These are phyloP conservation scores for Irineochytrium annulatum DNA, from an alignment of 192 early-diverging fungal species.

Conservation along the genomic window DNA sequence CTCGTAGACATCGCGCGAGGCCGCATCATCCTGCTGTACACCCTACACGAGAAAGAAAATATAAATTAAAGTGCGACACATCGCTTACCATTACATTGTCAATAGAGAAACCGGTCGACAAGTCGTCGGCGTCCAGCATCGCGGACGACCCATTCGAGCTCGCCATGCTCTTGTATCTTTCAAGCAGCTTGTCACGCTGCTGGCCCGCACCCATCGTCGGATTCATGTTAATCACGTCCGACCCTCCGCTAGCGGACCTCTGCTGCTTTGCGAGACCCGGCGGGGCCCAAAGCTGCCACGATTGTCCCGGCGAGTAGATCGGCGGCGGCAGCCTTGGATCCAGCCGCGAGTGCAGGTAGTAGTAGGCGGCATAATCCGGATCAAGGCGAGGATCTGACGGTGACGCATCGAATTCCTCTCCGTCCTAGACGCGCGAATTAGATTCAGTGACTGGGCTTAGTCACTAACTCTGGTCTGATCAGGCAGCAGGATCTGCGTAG, in stretches of 20 bases:
- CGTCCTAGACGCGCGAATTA: not conserved
- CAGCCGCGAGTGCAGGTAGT: constrained; percentile 49
- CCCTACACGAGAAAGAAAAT: too few species aligned
- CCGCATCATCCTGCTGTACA: too few species aligned
- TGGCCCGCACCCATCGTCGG: too few species aligned
- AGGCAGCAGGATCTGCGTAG: constrained; percentile 58
- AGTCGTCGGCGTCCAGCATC: not conserved
- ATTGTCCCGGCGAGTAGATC: constrained; percentile 61
- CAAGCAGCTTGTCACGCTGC: too few species aligned
- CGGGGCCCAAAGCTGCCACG: constrained; percentile 63
- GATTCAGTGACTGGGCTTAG: constrained; percentile 7
- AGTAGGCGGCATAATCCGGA: constrained; percentile 62
- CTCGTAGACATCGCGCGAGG: too few species aligned
- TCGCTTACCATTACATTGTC: too few species aligned
- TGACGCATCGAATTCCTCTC: constrained; percentile 18
- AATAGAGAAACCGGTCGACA: too few species aligned
- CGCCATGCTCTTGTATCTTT: too few species aligned
- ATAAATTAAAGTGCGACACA: too few species aligned
- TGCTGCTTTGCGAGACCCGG: constrained; percentile 26
- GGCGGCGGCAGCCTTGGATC: constrained; percentile 58
- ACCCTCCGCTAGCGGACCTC: constrained; percentile 17
- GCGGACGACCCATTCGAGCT: too few species aligned
- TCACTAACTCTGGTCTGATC: constrained; percentile 26
- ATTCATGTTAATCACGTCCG: constrained; percentile 9
- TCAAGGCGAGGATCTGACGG: constrained; percentile 54